Percentiles rank a stretch among this genome's conserved stretches.
These are phyloP conservation scores for Eragrostis nindensis DNA, from an alignment of 176 grass and related monocot species.

Conservation along the genomic window DNA sequence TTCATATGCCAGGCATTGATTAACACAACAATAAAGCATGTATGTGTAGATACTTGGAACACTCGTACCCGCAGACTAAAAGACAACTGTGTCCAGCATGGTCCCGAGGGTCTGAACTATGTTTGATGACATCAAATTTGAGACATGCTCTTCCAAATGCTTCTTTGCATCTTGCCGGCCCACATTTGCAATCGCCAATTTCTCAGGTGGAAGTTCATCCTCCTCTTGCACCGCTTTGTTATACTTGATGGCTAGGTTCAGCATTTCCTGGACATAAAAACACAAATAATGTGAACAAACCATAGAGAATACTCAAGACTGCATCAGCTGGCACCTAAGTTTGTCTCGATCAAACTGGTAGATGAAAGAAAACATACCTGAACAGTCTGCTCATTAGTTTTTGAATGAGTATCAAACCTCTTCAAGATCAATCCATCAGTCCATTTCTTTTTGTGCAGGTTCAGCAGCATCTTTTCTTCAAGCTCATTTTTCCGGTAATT, in stretches of 20 bases:
- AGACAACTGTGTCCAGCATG: slow-evolving; percentile 95
- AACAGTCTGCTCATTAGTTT: slow-evolving; percentile 95
- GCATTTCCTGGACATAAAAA: slow-evolving; percentile 80
- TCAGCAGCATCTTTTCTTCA: slow-evolving; percentile 95
- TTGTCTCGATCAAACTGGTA: neutral
- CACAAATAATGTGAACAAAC: slow-evolving; percentile 19
- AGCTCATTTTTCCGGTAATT: slow-evolving; percentile 99
- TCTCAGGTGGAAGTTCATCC: slow-evolving; percentile 95
- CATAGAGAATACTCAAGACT: neutral
- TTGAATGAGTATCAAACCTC: slow-evolving; percentile 78
- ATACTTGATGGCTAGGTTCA: slow-evolving; percentile 93
- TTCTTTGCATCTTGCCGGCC: slow-evolving; percentile 97
- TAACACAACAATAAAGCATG: slow-evolving; percentile 7
- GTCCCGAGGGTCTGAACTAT: slow-evolving; percentile 96
- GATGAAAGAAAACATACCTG: slow-evolving; percentile 59
- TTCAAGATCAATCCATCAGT: slow-evolving; percentile 87
- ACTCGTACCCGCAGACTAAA: slow-evolving; percentile 48
- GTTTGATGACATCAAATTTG: slow-evolving; percentile 97
- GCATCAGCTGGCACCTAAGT: neutral
- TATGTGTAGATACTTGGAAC: slow-evolving; percentile 17
- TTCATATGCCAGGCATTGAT: neutral
- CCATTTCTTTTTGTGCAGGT: slow-evolving; percentile 99
- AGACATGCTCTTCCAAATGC: slow-evolving; percentile 98
- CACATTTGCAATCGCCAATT: slow-evolving; percentile 94
- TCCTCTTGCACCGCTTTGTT: slow-evolving; percentile 99